Conservation (phyloP, 2,329 filamentous ascomycete species). For the Talaromyces sp. region DNA sequence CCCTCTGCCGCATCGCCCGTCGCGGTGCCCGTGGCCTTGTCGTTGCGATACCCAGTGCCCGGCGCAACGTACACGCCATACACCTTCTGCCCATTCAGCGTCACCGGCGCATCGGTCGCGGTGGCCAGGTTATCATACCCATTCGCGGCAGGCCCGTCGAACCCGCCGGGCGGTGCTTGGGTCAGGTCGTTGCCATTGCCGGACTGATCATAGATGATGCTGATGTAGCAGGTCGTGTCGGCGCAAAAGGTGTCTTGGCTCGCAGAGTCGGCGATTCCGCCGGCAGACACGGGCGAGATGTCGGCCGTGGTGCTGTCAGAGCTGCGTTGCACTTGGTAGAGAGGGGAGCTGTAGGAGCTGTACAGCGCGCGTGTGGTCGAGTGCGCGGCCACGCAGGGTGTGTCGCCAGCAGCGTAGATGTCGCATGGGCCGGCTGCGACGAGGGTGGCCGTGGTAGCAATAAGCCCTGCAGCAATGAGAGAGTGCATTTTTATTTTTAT, state of each 20-base stretch:
- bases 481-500: neutral
- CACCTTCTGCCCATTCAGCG: conserved; percentile 54
- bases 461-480: conserved; percentile 29
- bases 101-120: conserved; percentile 57
- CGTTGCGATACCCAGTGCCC: conserved; percentile 59
- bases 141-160: conserved; percentile 50
- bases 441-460: conserved; percentile 34
- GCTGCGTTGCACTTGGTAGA: conserved; percentile 57
- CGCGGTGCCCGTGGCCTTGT: conserved; percentile 48
- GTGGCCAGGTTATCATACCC: conserved; percentile 57
- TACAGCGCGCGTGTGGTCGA: conserved; percentile 61
- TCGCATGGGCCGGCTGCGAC: conserved; percentile 56
- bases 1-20: conserved; percentile 47
- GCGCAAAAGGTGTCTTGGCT: conserved; percentile 58
- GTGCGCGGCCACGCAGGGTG: conserved; percentile 61
- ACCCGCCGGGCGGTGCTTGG: conserved; percentile 53
- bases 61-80: conserved; percentile 61
- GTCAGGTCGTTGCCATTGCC: conserved; percentile 58
- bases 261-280: conserved; percentile 58
- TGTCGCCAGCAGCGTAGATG: conserved; percentile 53
- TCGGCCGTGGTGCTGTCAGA: conserved; percentile 45
- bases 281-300: conserved; percentile 50
- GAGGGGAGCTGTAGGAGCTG: conserved; percentile 45
- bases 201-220: conserved; percentile 62
- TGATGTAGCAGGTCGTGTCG: conserved; percentile 58